Evolutionary conservation across 768 basidiomycete species (phyloP).

Genomic region (Cystobasidiopsis lactophilus): DNA sequence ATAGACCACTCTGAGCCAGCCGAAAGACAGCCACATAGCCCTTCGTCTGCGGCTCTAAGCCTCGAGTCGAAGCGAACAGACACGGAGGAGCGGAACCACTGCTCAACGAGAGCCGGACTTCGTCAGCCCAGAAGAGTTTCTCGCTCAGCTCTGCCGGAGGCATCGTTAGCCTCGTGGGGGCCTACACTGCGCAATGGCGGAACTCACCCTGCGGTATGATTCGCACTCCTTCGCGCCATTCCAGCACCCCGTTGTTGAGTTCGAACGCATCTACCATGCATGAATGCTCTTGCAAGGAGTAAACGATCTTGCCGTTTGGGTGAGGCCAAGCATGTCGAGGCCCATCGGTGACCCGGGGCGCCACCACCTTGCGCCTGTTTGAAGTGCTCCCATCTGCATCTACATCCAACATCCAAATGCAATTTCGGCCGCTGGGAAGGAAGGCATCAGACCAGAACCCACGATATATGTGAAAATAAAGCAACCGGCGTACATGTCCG

Average conservation of each 20-base stretch:
- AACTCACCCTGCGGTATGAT: slow-evolving; percentile 14
- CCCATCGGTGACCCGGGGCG: slow-evolving; percentile 17
- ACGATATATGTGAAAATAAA: neutral
- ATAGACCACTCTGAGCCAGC: slow-evolving; percentile 8
- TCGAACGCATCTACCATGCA: slow-evolving; percentile 10
- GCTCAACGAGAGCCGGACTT: slow-evolving; percentile 14
- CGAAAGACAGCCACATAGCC: slow-evolving; percentile 17
- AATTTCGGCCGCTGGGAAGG: slow-evolving; percentile 18
- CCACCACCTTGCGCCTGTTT: slow-evolving; percentile 12
- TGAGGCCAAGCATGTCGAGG: slow-evolving; percentile 21
- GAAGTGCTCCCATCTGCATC: slow-evolving; percentile 3
- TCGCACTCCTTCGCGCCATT: slow-evolving; percentile 11
- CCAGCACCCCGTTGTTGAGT: slow-evolving; percentile 2
- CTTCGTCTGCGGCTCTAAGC: slow-evolving; percentile 9
- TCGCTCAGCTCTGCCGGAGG: neutral
- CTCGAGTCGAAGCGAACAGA: slow-evolving; percentile 21
- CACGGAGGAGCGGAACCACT: neutral
- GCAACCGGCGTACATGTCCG: slow-evolving; percentile 18
- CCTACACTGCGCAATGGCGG: too few species aligned
- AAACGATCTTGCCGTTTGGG: slow-evolving; percentile 19
- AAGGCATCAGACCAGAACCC: too few species aligned
- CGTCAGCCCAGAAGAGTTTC: slow-evolving; percentile 17
- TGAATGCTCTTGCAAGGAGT: slow-evolving; percentile 20
- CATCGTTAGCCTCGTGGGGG: neutral
- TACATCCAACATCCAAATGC: slow-evolving; percentile 18